Base-by-base conservation (phyloP, 441 rosid genomes). In the Brassica balearica region DNA sequence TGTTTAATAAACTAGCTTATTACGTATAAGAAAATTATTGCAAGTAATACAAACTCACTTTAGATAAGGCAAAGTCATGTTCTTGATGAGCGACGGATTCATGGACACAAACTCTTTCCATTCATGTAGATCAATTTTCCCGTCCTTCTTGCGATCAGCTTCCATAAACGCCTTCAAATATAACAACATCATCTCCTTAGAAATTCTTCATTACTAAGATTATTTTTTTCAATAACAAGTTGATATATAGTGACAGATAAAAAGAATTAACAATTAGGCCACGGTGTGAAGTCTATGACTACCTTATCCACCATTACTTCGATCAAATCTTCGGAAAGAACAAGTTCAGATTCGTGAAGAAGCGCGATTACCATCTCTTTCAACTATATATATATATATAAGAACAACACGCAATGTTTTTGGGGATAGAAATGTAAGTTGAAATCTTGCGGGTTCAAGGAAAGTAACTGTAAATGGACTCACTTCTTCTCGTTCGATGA, bases 361-460 rank as follows among this genome's bases (percentile, higher is more conserved):
- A 95, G 92, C 5, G 96, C 99, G 71, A 89, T 48, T 1, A 95
- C 99, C 99, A 95, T 95, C 84, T 87, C 92, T 86, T 86, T 93
- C 83, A 95, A 73, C 99, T 25, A 19, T 19, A 19, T 94, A 62
- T 27, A 68, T 9, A 68, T 9, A 68, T 12, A 48, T 8, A 65
- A 32, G 3, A 68, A 65, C 12, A 51, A 67, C 41, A 69, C 29
- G 63, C 46, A 34, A 34, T 1, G 38, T 19, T 19, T 19, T 19
- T 12, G 20, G 8, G 4, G 48, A 8, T 10, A 10, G 8, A 48
- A 14, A 12, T 69, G 20, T 62, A 66, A 56, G 9, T 1, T 43
- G 19, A 15, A 75, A 9, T 8, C 27, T 38, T 1, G 22, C 2
- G 5, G 59, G 15, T 41, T 29, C 11, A 3, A 29, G 22, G 55